phyloP scores from a whole-genome alignment of 345 rosid species.

The Brassica incana region DNA sequence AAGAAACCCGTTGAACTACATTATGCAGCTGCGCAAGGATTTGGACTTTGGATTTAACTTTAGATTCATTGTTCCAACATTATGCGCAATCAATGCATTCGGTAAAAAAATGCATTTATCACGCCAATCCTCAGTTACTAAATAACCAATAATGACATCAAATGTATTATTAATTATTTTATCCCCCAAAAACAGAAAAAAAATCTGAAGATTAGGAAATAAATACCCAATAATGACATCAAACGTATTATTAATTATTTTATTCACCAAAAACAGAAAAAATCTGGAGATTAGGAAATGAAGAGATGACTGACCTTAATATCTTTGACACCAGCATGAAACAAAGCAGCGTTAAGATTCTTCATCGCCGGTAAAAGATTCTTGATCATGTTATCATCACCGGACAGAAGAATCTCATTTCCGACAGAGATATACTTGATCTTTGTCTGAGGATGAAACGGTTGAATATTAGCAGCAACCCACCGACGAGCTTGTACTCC shows the following conservation, averaged over 20 bases:
- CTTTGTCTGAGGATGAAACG: slow-evolving; percentile 68
- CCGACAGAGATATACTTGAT: slow-evolving; percentile 67
- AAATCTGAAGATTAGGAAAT: not conserved
- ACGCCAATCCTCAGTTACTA: slow-evolving; percentile 8
- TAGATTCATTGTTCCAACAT: not conserved
- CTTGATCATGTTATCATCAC: slow-evolving; percentile 41
- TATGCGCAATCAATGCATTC: slow-evolving; percentile 14
- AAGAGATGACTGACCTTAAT: slow-evolving; percentile 52
- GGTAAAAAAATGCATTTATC: not conserved
- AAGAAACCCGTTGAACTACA: not conserved
- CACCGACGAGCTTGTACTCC: slow-evolving; percentile 49
- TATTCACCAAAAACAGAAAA: not conserved
- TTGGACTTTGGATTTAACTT: not conserved
- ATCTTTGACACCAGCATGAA: slow-evolving; percentile 52
- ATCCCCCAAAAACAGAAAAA: not conserved
- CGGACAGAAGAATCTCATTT: slow-evolving; percentile 60
- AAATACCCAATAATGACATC: not conserved
- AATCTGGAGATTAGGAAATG: not conserved
- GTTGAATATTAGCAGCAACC: slow-evolving; percentile 56
- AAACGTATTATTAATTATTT: not conserved
- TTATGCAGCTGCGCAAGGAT: not conserved
- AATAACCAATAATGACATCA: not conserved
- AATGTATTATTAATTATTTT: not conserved
- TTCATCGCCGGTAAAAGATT: slow-evolving; percentile 76
- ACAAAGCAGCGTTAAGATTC: slow-evolving; percentile 55